Percentiles rank a stretch among this genome's conserved stretches.
These are phyloP conservation scores for Pholiota adiposa DNA, from an alignment of 1,284 basidiomycete species.

Conservation along the genomic window DNA sequence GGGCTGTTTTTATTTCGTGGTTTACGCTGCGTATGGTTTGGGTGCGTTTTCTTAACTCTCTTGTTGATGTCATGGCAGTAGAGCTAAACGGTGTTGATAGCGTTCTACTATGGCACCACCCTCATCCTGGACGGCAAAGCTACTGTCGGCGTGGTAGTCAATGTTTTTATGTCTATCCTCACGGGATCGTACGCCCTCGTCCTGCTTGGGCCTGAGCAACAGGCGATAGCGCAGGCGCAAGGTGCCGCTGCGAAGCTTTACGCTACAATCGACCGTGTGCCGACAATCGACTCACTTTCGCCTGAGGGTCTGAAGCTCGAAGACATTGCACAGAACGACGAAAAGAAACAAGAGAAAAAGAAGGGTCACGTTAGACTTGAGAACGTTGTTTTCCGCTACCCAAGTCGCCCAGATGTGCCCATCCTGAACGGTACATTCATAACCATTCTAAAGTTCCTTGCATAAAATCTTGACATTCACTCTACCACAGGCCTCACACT, in stretches of 20 bases:
- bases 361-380: constrained; percentile 79
- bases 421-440: constrained; percentile 81
- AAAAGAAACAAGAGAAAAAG: constrained; percentile 32
- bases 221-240: constrained; percentile 82
- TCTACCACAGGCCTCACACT: constrained; percentile 46
- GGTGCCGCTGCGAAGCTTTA: constrained; percentile 93
- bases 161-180: constrained; percentile 84
- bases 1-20: constrained; percentile 84
- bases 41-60: constrained; percentile 40
- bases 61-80: neutral
- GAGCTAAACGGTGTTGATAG: constrained; percentile 38
- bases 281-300: constrained; percentile 85
- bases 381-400: constrained; percentile 88
- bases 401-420: constrained; percentile 83
- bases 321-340: constrained; percentile 75
- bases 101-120: constrained; percentile 84
- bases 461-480: too few relatives aligned
- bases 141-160: constrained; percentile 73
- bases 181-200: constrained; percentile 91
- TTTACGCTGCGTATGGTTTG: constrained; percentile 75
- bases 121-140: constrained; percentile 74
- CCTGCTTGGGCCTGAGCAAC: constrained; percentile 79
- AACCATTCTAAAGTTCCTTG: too few relatives aligned
- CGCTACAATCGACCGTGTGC: constrained; percentile 87
- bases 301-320: too few relatives aligned